Evolutionary conservation across 352 stramenopile species (phyloP), one percentile per base, ranked within the genome.

Genomic region (Globisporangium cystogenes): DNA sequence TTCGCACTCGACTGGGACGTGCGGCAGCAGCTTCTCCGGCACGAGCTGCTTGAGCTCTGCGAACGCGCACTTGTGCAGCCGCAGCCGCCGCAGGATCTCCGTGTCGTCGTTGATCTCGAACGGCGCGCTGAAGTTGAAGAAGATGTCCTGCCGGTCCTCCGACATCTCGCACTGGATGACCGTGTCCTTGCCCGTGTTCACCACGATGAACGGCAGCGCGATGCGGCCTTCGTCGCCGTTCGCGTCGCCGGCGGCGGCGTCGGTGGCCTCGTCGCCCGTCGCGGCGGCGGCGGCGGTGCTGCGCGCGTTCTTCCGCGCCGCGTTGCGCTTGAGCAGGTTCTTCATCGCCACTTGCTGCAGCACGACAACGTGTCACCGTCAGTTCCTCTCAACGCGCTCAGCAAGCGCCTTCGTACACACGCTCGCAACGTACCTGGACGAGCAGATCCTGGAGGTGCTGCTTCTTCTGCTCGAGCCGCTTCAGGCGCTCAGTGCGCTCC

Each of bases 31-130:
- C 43, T 87, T 87, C 33, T 89, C 76, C 1, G 82, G 73, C 6
- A 95, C 73, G 55, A 90, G 76, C 41, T 76, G 61, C 64, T 86
- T 85, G 16, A 90, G 59, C 44, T 93, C 76, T n/a, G 66, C 50
- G 35, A 70, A 82, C 36, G 69, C 47, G 42, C 74, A 73, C 56
- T 90, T 86, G 72, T 96, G 87, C 68, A 98, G 72, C 44, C 89
- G 85, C 40, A 99, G 74, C 55, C 87, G 84, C 63, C 97, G 97
- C 59, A 99, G 70, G 53, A 99, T 97, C 41, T 98, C 95, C 57
- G 96, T 98, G 69, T 98, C 96, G 74, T 98, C 95, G 64, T 98
- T 96, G 69, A 99, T 98, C 72, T 99, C 94, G 71, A 98, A 99
- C 36, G 93, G 89, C 42, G 86, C 82, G 62, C 75, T 95, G 65